Percentiles rank a stretch among this genome's conserved stretches.
These are phyloP conservation scores for Lepidium campestre DNA, from an alignment of 441 rosid species.

Conservation along the genomic window DNA sequence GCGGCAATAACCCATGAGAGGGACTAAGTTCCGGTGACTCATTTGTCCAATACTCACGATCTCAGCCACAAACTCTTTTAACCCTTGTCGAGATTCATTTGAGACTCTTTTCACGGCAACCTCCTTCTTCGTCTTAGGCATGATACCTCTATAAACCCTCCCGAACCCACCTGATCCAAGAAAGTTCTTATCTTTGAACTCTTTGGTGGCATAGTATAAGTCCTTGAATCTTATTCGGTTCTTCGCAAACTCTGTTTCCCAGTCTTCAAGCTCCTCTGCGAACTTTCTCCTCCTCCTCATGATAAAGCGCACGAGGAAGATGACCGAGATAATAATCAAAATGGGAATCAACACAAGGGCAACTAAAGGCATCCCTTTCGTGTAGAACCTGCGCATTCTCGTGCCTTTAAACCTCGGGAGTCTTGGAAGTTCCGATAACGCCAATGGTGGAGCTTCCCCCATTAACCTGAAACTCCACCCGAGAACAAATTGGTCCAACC, in stretches of 20 bases:
- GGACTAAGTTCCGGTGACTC: too few species aligned
- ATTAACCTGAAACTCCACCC: slow-evolving; percentile 56
- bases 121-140: slow-evolving; percentile 36
- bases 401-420: not conserved
- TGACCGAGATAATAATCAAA: not conserved
- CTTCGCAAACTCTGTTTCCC: slow-evolving; percentile 62
- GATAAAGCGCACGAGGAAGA: not conserved
- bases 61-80: too few species aligned
- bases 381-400: not conserved
- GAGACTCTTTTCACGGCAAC: slow-evolving; percentile 33
- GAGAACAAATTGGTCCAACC: not conserved
- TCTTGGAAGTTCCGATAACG: slow-evolving; percentile 44
- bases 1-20: too few species aligned
- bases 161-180: slow-evolving; percentile 76
- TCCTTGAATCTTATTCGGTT: slow-evolving; percentile 49
- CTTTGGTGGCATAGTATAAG: slow-evolving; percentile 52
- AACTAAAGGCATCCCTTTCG: not conserved
- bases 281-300: slow-evolving; percentile 9
- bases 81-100: too few species aligned
- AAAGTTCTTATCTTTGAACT: slow-evolving; percentile 43
- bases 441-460: slow-evolving; percentile 38
- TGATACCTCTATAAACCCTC: slow-evolving; percentile 47
- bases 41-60: too few species aligned
- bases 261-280: slow-evolving; percentile 52
- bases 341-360: not conserved